Base-by-base conservation (phyloP, 148 eudicot genomes). In the Mesembryanthemum crystallinum region DNA sequence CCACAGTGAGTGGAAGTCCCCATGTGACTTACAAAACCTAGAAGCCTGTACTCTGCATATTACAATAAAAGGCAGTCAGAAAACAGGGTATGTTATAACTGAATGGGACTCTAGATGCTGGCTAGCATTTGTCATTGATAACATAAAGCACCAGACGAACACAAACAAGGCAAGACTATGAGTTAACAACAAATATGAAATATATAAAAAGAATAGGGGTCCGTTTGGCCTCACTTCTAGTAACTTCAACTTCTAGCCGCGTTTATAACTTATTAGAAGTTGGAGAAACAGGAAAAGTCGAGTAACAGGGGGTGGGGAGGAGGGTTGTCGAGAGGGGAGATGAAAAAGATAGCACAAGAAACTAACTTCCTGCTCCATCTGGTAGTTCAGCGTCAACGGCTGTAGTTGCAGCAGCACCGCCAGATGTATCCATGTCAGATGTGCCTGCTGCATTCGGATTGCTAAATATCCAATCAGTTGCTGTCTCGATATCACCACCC, bases 1-100 rank as follows among this genome's bases (percentile, higher is more conserved):
- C 98, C 98, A 58, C 98, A 92, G 23, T 92, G 98, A 1, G 97
- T 94, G 42, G 98, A 94, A 21, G 98, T 92, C 64, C 98, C 97
- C 43, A 94, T 94, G 85, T 94, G 98, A 79, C 97, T 92, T 79
- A 92, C 91, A 58, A 94, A 75, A 49, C 98, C 98, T 65, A 89
- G 81, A 66, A 94, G 94, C 81, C 80, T 86, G 83, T 90, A 94
- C 74, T 65, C 98, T 94, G 94, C 73, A 64, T 10, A 72, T n/a
- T n/a, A 75, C 27, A 17, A 64, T 42, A 52, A 25, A 1, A 51
- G 52, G 29, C n/a, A 58, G 24, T 64, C 61, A 54, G 69, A n/a
- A 58, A 27, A 49, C n/a, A 14, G 57, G 25, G 52, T 30, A 29
- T 49, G 30, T 68, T 15, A 25, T 59, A 21, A 59, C 10, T 37